Conservation (phyloP, 2,329 filamentous ascomycete species). For the Gremmenia infestans region DNA sequence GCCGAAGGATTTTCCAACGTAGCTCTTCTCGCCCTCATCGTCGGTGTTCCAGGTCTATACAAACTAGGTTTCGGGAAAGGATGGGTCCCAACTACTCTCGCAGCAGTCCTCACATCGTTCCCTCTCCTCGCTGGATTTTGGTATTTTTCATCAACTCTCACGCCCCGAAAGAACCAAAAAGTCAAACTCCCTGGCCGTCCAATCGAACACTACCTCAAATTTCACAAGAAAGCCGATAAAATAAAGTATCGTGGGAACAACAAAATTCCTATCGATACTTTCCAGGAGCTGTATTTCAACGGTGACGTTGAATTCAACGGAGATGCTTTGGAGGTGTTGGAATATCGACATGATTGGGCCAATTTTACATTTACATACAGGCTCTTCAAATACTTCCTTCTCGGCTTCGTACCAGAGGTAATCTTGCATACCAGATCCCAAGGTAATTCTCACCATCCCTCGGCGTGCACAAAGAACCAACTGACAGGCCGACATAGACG, state of each 20-base stretch:
- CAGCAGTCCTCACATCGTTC: slow-evolving; percentile 70
- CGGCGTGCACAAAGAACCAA: background rate
- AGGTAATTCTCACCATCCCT: slow-evolving; percentile 42
- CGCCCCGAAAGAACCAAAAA: slow-evolving; percentile 90
- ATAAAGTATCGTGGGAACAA: slow-evolving; percentile 69
- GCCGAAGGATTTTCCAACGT: slow-evolving; percentile 84
- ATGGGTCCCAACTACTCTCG: slow-evolving; percentile 81
- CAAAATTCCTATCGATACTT: slow-evolving; percentile 87
- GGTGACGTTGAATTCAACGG: slow-evolving; percentile 94
- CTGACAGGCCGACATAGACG: slow-evolving; percentile 54
- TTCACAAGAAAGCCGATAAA: slow-evolving; percentile 58
- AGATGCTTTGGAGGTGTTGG: slow-evolving; percentile 80
- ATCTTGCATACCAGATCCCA: slow-evolving; percentile 90
- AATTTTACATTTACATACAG: slow-evolving; percentile 85
- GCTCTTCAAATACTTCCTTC: slow-evolving; percentile 83
- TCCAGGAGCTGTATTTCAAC: slow-evolving; percentile 97
- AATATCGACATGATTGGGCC: slow-evolving; percentile 96
- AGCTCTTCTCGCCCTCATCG: slow-evolving; percentile 65
- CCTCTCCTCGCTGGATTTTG: slow-evolving; percentile 82
- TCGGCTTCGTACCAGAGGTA: slow-evolving; percentile 81
- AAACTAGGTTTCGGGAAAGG: slow-evolving; percentile 81
- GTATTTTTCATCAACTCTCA: slow-evolving; percentile 72
- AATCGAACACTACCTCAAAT: slow-evolving; percentile 85
- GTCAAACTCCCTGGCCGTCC: slow-evolving; percentile 78
- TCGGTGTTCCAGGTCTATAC: slow-evolving; percentile 70